Percentiles rank a stretch among this genome's conserved stretches.
Evolutionary conservation across 2,329 filamentous ascomycete species (phyloP).

Genomic region (Fusarium bactridioides): DNA sequence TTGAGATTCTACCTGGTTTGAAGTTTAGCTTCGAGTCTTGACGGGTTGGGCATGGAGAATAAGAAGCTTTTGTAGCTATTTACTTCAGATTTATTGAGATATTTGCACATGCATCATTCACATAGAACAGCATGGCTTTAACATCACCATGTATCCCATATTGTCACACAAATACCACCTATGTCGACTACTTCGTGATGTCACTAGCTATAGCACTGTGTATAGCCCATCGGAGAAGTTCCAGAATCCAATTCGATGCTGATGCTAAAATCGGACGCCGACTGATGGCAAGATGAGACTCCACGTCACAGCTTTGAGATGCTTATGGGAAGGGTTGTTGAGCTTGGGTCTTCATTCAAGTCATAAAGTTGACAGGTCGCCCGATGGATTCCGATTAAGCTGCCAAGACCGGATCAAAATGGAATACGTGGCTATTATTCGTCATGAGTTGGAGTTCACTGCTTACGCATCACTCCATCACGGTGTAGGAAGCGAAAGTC

Average conservation of each 20-base stretch:
- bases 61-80: no score
- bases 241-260: neutral
- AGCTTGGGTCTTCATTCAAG: neutral
- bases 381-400: neutral
- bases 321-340: neutral
- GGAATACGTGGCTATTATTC: neutral
- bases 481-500: neutral
- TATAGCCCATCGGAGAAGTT: fast-evolving
- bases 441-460: no score
- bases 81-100: fast-evolving
- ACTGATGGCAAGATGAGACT: neutral
- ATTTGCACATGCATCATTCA: fast-evolving
- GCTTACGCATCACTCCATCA: neutral
- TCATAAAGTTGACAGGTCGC: fast-evolving
- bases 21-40: neutral
- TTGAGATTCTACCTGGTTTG: slow-evolving; percentile 17
- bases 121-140: fast-evolving
- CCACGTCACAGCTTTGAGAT: neutral
- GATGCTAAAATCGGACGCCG: neutral
- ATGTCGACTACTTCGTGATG: no score
- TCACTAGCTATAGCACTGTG: fast-evolving
- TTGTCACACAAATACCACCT: neutral
- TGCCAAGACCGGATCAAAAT: neutral
- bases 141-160: no score
- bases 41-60: fast-evolving